Evolutionary conservation across 2,329 filamentous ascomycete genomes (phyloP), one percentile per base, ranked within the genome.

Genomic region (Hypocreales sp.): DNA sequence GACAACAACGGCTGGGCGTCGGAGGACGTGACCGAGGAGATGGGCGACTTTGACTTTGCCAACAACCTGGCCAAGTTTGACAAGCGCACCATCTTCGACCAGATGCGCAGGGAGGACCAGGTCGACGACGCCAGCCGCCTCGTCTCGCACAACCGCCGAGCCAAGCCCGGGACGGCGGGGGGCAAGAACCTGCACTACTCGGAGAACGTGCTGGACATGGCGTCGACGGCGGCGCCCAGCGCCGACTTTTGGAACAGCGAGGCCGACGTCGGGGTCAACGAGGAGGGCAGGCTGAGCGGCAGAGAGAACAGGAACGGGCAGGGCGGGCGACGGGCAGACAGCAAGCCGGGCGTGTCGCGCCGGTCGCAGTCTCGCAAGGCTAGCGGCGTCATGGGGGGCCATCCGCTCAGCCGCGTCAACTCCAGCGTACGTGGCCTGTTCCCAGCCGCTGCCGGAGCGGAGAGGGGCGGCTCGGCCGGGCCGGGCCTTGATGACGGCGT

Each of bases 41-140:
- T 90, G 61, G 82, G 80, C 8, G 90, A 95, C 34, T 95, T 95
- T 41, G 87, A 95, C 50, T 95, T 95, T 43, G 76, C 81, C 41
- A 75, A 73, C 29, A 84, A 84, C 38, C 63, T 95, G 18, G 86
- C 82, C 25, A 92, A 93, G 45, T 95, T 95, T 42, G 86, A 95
- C 58, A 95, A 95, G 57, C 72, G 78, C 30, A 76, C 75, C 2
- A 72, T 95, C 7, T 98, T 98, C 47, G 79, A 87, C 38, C 78
- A 94, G 51, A 90, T 95, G 51, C 68, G 82, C 33, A 82, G 80
- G 38, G 82, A 92, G 31, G 87, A 95, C 41, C 76, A 72, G 17
- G 73, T 87, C 7, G 81, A 86, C n/a, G 86, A 93, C 31, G 78
- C 86, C 29, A 81, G 82, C 37, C 76, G 87, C n/a, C 56, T 98